Evolutionary conservation across 176 grass and related monocot genomes (phyloP).

Genomic region (Poa annua): DNA sequence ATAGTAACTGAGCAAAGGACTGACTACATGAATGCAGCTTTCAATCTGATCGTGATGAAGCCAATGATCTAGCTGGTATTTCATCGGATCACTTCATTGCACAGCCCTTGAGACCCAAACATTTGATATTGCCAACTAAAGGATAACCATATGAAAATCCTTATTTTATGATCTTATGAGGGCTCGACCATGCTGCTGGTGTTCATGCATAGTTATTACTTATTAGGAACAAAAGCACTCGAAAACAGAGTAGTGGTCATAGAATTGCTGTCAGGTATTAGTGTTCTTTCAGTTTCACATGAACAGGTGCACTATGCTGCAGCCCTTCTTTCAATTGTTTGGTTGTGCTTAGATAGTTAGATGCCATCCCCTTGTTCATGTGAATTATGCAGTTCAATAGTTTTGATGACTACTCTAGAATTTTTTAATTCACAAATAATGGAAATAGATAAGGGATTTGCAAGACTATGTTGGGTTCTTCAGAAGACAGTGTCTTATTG

Average conservation of each 20-base stretch:
- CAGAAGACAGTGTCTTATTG: not conserved
- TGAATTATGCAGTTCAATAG: not conserved
- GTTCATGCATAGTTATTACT: not conserved
- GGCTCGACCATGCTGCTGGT: conserved; percentile 4
- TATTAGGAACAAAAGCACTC: conserved; percentile 1
- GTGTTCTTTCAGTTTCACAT: not conserved
- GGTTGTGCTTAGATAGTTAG: not conserved
- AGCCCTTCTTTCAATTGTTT: conserved; percentile 5
- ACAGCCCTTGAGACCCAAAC: conserved; percentile 25
- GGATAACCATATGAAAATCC: conserved; percentile 26
- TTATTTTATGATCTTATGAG: conserved; percentile 33
- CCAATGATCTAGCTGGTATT: conserved; percentile 7
- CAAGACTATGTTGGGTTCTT: not conserved
- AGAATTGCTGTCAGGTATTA: not conserved
- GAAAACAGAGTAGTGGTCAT: not conserved
- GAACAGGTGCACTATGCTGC: not conserved
- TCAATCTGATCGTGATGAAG: not conserved
- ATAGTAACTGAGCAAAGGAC: not conserved
- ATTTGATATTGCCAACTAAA: conserved; percentile 20
- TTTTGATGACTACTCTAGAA: not conserved
- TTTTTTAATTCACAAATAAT: not conserved
- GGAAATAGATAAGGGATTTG: not conserved
- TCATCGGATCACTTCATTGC: conserved; percentile 51
- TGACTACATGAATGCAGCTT: conserved; percentile 16
- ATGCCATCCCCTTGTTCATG: not conserved